These are phyloP conservation scores for Scheffersomyces titani DNA, from an alignment of 1,139 yeast genomes.

Conservation along the genomic window DNA sequence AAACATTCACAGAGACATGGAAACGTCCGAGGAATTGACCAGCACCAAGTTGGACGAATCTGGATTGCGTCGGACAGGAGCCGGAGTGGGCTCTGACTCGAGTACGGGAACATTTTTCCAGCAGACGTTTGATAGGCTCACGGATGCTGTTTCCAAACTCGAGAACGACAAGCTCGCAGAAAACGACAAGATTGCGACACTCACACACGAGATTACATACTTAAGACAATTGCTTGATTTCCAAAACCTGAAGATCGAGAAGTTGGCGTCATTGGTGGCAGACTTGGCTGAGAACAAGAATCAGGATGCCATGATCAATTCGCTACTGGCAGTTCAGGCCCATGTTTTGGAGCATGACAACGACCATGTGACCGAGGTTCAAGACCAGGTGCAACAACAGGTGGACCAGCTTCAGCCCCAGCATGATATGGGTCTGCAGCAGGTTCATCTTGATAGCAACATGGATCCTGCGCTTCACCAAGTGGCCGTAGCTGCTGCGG, in stretches of 20 bases:
- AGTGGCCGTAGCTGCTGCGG: constrained; percentile 42
- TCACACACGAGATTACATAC: constrained; percentile 36
- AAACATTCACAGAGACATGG: not conserved
- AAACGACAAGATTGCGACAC: constrained; percentile 22
- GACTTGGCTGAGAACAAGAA: constrained; percentile 38
- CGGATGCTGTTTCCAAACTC: constrained; percentile 16
- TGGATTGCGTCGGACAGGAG: not conserved
- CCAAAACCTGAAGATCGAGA: constrained; percentile 42
- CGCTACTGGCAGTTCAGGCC: constrained; percentile 31
- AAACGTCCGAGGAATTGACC: not conserved
- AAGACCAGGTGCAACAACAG: constrained; percentile 18
- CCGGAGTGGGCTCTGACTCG: not conserved
- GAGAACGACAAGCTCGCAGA: constrained; percentile 4
- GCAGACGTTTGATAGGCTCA: constrained; percentile 14
- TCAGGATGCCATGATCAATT: constrained; percentile 27
- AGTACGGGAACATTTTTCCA: not conserved
- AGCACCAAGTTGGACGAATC: not conserved
- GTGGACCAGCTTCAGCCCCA: constrained; percentile 16
- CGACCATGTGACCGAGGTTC: constrained; percentile 10
- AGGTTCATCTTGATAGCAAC: constrained; percentile 27
- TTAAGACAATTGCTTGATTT: constrained; percentile 40
- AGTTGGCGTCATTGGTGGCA: constrained; percentile 32
- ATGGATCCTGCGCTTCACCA: constrained; percentile 44
- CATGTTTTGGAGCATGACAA: constrained; percentile 16
- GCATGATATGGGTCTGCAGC: constrained; percentile 9